Base-by-base conservation (phyloP, 768 basidiomycete species). In the Mycena venus region DNA sequence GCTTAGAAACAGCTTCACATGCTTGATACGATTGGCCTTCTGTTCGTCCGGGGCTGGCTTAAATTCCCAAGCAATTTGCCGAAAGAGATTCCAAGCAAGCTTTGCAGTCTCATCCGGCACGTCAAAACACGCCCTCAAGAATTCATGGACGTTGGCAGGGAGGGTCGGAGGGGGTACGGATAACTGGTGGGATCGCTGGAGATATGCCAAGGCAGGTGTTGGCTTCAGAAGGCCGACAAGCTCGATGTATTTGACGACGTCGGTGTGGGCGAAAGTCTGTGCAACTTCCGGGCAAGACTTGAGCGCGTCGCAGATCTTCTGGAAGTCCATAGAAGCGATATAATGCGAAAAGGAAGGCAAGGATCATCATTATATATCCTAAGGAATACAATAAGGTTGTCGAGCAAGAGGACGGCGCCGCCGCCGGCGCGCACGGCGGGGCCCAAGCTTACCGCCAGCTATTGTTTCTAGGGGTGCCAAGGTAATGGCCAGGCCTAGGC, bases 1-100 rank as follows among this genome's bases (percentile, higher is more conserved):
- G 11, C 10, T 23, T 27, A 66, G n/a, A 63, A 78, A 78, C 14
- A 72, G 29, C 23, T 49, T 49, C 14, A 75, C 62, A 32, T 71
- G 66, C 42, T 76, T 71, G 51, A 71, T 19, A n/a, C 70, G 70
- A 64, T 69, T 60, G 1, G 68, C 44, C 1, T 11, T 29, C 36
- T 69, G 68, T 19, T 71, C 70, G 1, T 71, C 61, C 2, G 53
- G 38, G 3, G 51, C 47, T 15, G 70, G 70, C 17, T 64, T 17
- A 32, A 71, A 71, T 0, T 27, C 27, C 70, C 70, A 71, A 17
- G 62, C 70, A 17, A 71, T n/a, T 14, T 11, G 2, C 17, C 62
- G 38, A 32, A 71, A 71, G 0, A n/a, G 8, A 7, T 63, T 40
- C 69, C 69, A 70, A 2, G 69, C 60, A 4, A 62, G 51, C 25